Evolutionary conservation across 441 rosid genomes (phyloP).

Genomic region (Sinapis alba): DNA sequence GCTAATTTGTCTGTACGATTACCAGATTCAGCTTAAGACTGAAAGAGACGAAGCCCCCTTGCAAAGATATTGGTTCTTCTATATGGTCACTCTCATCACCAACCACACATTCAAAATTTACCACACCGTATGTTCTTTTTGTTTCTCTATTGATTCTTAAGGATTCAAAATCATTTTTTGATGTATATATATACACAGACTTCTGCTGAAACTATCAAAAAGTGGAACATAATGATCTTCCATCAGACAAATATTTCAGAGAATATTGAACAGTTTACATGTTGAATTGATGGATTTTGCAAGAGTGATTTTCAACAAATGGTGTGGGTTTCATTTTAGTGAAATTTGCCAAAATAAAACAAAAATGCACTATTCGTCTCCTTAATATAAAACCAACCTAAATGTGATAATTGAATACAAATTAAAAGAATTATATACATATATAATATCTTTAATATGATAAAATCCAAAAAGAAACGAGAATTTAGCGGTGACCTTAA

Average conservation of each 20-base stretch:
- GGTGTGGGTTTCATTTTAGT: too few relatives aligned
- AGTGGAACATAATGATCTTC: not conserved
- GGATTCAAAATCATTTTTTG: slow-evolving; percentile 42
- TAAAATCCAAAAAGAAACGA: too few relatives aligned
- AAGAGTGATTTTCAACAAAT: too few relatives aligned
- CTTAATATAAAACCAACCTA: too few relatives aligned
- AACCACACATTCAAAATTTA: slow-evolving; percentile 30
- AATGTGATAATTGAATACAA: too few relatives aligned
- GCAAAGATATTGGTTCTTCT: slow-evolving; percentile 10
- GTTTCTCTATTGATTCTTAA: slow-evolving; percentile 35
- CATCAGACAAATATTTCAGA: not conserved
- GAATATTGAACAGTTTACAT: not conserved
- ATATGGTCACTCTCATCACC: slow-evolving; percentile 12
- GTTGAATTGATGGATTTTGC: not conserved
- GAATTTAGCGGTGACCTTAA: too few relatives aligned
- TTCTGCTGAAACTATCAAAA: not conserved
- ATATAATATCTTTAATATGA: too few relatives aligned
- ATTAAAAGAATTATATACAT: too few relatives aligned
- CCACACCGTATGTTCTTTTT: slow-evolving; percentile 31
- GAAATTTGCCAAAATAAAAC: too few relatives aligned
- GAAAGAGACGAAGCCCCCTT: not conserved
- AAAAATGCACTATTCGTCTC: too few relatives aligned
- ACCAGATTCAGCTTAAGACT: slow-evolving; percentile 36
- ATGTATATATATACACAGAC: slow-evolving; percentile 34
- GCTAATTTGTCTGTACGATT: slow-evolving; percentile 49